Evolutionary conservation across 1,284 basidiomycete genomes (phyloP), one percentile per base, ranked within the genome.

Genomic region (Testicularia cyperi): DNA sequence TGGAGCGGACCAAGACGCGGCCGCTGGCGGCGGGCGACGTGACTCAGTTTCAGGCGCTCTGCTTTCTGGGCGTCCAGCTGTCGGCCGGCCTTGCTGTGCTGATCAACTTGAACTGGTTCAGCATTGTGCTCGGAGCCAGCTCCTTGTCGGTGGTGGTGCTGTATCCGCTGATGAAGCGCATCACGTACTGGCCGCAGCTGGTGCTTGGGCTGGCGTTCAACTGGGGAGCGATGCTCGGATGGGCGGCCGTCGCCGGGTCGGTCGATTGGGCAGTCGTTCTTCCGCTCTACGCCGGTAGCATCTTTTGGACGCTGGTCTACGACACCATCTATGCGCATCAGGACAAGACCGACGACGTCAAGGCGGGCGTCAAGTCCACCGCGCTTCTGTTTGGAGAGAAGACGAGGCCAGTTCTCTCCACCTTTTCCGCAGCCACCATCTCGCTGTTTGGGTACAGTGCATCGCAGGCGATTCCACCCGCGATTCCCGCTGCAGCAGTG

Each of bases 271-370:
- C 42, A 0, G 65, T 66, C 8, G 66, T 88, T 30, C 79, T 90
- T 10, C 92, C 95, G 2, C 81, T 99, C 14, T 98, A 98, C 72
- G 85, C 86, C 0, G 90, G 92, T 3, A 88, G 89, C 6, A 80
- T 92, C 24, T 85, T 85, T 66, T 98, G 92, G 91, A 95, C 92
- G 38, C 82, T 99, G 42, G 88, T 92, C 1, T 99, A 98, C 73
- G 95, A 99, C 72, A 95, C 87, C 37, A 94, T 98, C 65, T 99
- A 99, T 72, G 95, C 95, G 2, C 95, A 98, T 77, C 94, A 95
- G 87, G 95, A 99, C 79, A 98, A 97, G 80, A 78, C 70, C 6
- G 95, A 98, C 79, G 95, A 99, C 72, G 81, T 90, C 28, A 80
- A 82, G 37, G 90, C 85, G 15, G 92, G 90, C 18, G 94, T 99